Percentiles rank a stretch among this genome's conserved stretches.
Conservation (phyloP, 2,329 filamentous ascomycete genomes). For the Nigrospora sphaerica region DNA sequence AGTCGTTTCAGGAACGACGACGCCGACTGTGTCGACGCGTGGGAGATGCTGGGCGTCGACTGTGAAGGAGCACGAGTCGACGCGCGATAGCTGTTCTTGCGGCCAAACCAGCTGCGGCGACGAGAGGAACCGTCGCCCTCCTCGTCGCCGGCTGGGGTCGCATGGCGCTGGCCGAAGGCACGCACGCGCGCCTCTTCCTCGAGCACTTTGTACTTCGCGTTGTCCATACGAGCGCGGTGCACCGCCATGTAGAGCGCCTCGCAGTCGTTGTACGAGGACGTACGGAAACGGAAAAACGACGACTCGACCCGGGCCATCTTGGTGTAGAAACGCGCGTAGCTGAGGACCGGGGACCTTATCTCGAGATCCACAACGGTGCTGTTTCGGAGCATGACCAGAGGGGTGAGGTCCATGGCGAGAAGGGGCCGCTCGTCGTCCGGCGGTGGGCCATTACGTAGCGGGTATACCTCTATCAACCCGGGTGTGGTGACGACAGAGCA, state of each 20-base stretch:
- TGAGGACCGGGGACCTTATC: conserved; percentile 77
- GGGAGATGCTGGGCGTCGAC: conserved; percentile 64
- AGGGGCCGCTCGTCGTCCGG: conserved; percentile 36
- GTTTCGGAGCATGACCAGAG: conserved; percentile 80
- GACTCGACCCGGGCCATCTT: conserved; percentile 58
- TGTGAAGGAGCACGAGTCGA: conserved; percentile 54
- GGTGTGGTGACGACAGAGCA: conserved; percentile 51
- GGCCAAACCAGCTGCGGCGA: conserved; percentile 51
- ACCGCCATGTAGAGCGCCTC: conserved; percentile 78
- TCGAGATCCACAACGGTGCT: conserved; percentile 92
- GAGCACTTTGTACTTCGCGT: conserved; percentile 73
- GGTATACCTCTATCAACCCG: conserved; percentile 52
- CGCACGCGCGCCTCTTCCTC: conserved; percentile 63
- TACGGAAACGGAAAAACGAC: conserved; percentile 84
- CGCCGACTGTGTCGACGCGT: conserved; percentile 55
- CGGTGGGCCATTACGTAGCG: conserved; percentile 28
- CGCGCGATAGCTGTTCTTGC: conserved; percentile 58
- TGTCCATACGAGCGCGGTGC: conserved; percentile 83
- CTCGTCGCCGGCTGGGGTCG: conserved; percentile 29
- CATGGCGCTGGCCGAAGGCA: conserved; percentile 57
- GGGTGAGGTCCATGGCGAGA: conserved; percentile 78
- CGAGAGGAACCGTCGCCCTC: conserved; percentile 39
- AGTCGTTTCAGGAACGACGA: conserved; percentile 74
- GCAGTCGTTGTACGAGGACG: conserved; percentile 69
- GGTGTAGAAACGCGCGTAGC: conserved; percentile 48